Evolutionary conservation across 306 rosid species (phyloP), one percentile per base, ranked within the genome.

Genomic region (Morella rubra): DNA sequence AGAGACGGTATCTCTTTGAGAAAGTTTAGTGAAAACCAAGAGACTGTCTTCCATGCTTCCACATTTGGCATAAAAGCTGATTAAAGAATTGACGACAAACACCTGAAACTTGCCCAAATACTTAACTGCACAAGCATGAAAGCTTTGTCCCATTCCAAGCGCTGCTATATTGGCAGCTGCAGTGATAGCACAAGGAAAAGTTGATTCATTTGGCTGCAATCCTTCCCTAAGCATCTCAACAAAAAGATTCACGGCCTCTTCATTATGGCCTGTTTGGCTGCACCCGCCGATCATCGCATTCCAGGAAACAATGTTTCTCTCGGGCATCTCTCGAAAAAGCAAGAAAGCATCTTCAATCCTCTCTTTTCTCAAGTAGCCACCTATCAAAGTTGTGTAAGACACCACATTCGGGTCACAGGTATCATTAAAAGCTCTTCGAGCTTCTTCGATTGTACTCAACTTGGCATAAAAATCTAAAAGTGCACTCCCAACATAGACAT

Each of bases 71-170:
- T 92, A 92, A 24, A 89, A 90, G 69, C 96, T 90, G 55, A 90
- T 85, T 20, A 91, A 87, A 8, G 93, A 90, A 77, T 88, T 93
- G 65, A 86, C 80, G 47, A 89, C 90, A 76, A 93, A 93, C n/a
- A 51, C 85, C 76, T 90, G 79, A 52, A 89, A 82, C 83, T 86
- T 80, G 41, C 93, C 94, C 82, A 91, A 85, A 86, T 86, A 85
- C 87, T 93, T 93, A 72, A 93, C 75, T 8, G 91, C 96, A 78
- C 87, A 88, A 9, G 94, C 97, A 86, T 91, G 97, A 78, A 93
- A 85, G 71, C 90, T 88, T 75, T 81, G 86, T 53, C 97, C 96
- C 60, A 92, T 86, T 74, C 93, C 96, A 51, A 92, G 81, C 8
- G 97, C 58, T 69, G 95, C 96, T 22, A 94, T 81, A 79, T 84